Base-by-base conservation (phyloP, 1,284 basidiomycete genomes). In the Apiotrichum mycotoxinovorans region DNA sequence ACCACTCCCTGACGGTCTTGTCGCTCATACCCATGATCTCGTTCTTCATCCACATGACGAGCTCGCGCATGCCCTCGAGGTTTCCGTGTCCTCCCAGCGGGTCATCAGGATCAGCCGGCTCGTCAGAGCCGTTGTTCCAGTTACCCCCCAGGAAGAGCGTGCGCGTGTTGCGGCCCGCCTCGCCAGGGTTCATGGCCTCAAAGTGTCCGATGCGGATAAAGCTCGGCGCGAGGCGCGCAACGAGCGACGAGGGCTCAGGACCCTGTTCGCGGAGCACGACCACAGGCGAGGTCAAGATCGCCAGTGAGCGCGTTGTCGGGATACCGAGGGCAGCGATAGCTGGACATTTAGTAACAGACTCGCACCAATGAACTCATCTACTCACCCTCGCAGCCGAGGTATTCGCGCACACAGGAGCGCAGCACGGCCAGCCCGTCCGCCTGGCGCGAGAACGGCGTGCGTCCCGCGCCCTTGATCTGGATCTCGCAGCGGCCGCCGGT, bases 341-440 rank as follows among this genome's bases (percentile, higher is more conserved):
- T 91, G 67, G n/a, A 4, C 18, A n/a, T 41, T 52, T 9, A 54
- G 60, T 55, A 23, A 41, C 40, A 26, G 41, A 3, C n/a, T 22
- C 41, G 27, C 46, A 20, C 37, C 38, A 9, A 14, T 26, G 27
- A 30, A 35, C 15, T 15, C 10, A 26, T 10, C 2, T 5, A 62
- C 73, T 54, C 59, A 88, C 88, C 88, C 84, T 95, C 91, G 2
- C 87, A 86, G 54, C 88, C 86, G 2, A 93, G 82, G 66, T 85
- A 98, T 78, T 98, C 95, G 52, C 95, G 85, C 40, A 98, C 86
- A 7, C 91, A 93, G 41, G 91, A 93, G 26, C 92, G 85, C 18
- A 94, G 78, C 1, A 96, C 93, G 1, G 95, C 95, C 10, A 98
- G 82, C 0, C 95, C 95, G 74, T 98, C 95, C 1, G 93, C 95